Conservation (phyloP, 1,284 basidiomycete species). For the Sphagnurus paluster region DNA sequence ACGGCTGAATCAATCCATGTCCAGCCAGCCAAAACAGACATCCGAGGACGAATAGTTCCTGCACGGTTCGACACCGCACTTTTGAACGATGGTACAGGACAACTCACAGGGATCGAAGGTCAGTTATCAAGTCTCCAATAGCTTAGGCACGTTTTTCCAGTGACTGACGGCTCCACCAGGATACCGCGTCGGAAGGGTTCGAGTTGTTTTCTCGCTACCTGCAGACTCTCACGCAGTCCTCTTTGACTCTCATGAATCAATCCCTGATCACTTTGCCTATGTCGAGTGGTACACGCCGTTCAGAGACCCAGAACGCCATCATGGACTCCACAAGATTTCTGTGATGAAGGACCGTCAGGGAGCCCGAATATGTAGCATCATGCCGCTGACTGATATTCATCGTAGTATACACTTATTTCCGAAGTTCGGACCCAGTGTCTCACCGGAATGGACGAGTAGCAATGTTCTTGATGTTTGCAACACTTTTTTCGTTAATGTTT, state of each 20-base stretch:
- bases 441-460: conserved; percentile 20
- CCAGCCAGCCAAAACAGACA: neutral
- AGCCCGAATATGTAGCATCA: conserved; percentile 19
- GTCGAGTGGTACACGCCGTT: conserved; percentile 26
- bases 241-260: conserved; percentile 13
- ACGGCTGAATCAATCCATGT: conserved; percentile 1
- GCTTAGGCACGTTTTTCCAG: neutral
- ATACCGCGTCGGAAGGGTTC: conserved; percentile 23
- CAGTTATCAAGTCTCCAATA: neutral
- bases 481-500: conserved; percentile 27
- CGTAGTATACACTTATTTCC: conserved; percentile 32
- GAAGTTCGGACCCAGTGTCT: conserved; percentile 16
- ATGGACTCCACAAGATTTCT: conserved; percentile 24
- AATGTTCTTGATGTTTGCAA: conserved; percentile 30
- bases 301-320: conserved; percentile 14
- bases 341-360: conserved; percentile 14
- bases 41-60: neutral
- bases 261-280: conserved; percentile 19
- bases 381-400: conserved; percentile 25
- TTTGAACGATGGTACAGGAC: neutral
- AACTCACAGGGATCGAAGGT: conserved; percentile 21
- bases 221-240: conserved; percentile 9
- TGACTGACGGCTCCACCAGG: neutral
- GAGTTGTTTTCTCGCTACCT: conserved; percentile 29
- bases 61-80: neutral